Evolutionary conservation across 2,329 filamentous ascomycete genomes (phyloP).

Genomic region (Aspergillus clavatus): DNA sequence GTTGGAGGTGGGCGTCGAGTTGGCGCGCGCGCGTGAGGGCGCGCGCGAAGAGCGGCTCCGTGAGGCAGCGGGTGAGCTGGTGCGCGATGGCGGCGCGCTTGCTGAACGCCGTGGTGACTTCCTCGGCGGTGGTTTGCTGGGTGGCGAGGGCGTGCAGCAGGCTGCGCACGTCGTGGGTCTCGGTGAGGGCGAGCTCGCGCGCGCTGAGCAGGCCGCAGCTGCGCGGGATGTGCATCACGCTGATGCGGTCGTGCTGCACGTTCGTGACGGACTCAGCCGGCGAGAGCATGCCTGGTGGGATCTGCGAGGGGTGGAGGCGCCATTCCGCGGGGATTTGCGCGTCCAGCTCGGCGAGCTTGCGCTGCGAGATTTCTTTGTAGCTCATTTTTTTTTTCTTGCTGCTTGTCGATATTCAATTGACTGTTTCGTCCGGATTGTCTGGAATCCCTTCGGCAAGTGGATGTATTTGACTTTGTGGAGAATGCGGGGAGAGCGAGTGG

Average conservation of each 20-base stretch:
- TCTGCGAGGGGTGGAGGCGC: slow-evolving; percentile 30
- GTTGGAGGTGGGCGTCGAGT: slow-evolving; percentile 44
- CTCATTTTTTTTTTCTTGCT: not conserved
- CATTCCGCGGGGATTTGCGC: slow-evolving; percentile 39
- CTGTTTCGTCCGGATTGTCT: too few relatives aligned
- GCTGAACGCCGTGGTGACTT: slow-evolving; percentile 53
- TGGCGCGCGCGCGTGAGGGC: slow-evolving; percentile 47
- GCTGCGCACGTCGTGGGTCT: slow-evolving; percentile 45
- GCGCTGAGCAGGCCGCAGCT: slow-evolving; percentile 49
- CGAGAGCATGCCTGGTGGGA: slow-evolving; percentile 34
- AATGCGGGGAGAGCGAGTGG: too few relatives aligned
- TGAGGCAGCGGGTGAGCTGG: slow-evolving; percentile 45
- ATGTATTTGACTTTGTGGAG: too few relatives aligned
- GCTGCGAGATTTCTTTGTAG: slow-evolving; percentile 33
- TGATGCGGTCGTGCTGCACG: slow-evolving; percentile 26
- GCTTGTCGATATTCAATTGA: too few relatives aligned
- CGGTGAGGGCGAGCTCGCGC: slow-evolving; percentile 53
- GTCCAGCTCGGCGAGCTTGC: slow-evolving; percentile 37
- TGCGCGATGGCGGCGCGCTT: slow-evolving; percentile 43
- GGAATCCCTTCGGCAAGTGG: too few relatives aligned
- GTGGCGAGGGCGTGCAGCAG: slow-evolving; percentile 33
- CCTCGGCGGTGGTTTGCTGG: slow-evolving; percentile 35
- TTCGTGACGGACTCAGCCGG: slow-evolving; percentile 33
- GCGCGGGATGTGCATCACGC: slow-evolving; percentile 49
- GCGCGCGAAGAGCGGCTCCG: slow-evolving; percentile 49